Base-by-base conservation (phyloP, 2,329 filamentous ascomycete genomes). In the Stagonosporopsis chrysanthemi region DNA sequence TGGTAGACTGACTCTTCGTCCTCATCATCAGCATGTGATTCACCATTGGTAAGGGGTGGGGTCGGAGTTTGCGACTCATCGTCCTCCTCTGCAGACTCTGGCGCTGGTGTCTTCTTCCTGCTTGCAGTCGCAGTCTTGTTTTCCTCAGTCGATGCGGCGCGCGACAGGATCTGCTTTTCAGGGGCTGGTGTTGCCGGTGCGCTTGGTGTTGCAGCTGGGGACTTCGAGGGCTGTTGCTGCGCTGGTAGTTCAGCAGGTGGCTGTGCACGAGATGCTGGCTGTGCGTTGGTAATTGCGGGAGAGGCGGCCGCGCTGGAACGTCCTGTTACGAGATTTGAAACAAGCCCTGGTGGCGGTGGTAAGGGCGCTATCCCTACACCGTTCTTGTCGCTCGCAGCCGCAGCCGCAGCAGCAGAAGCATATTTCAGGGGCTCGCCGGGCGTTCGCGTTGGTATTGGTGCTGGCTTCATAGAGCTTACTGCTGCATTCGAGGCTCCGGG, bases 341-440 rank as follows among this genome's bases (percentile, higher is more conserved):
- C 51, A 28, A 79, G 77, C 50, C 90, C 90, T 26, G 92, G 92
- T 69, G 95, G 95, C 61, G 95, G 94, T 52, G 95, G 95, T 71
- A 98, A 82, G 38, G 95, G 95, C 56, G 94, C 89, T 71, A 99
- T 97, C 24, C 95, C 95, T 28, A 98, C 89, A 50, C 85, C 85
- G 73, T 89, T 94, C 80, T 91, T 93, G 78, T 97, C 92, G 75
- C 87, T 92, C 42, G 93, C 92, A 1, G 95, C 94, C 0, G 94
- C 95, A 0, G 95, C 95, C 0, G 95, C 95, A 0, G 95, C 95
- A 0, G 95, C 95, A 35, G 95, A 98, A 41, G 95, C 95, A 75
- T 99, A 99, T 78, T 98, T 98, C 65, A 99, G 82, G 1, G 90
- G 91, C 75, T 98, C 94, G 44, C 92, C 92, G 4, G 92, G 90